These are phyloP conservation scores for Poa annua DNA, from an alignment of 176 grass and related monocot species.

Conservation along the genomic window DNA sequence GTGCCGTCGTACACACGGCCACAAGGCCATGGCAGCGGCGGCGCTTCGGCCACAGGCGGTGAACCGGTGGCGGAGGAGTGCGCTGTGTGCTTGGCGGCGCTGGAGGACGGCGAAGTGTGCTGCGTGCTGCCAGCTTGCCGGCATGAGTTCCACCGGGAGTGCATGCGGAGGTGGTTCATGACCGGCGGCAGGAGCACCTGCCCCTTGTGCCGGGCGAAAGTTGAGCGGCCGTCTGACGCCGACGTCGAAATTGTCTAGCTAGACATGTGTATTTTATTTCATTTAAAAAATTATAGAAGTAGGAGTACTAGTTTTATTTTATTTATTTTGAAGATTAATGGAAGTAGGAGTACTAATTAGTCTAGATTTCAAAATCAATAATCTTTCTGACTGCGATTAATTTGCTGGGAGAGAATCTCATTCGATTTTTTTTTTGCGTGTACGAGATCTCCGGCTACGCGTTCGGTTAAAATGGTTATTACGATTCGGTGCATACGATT, in stretches of 20 bases:
- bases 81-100: not conserved
- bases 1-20: not conserved
- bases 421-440: no score
- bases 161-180: slow-evolving; percentile 9
- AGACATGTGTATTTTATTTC: not conserved
- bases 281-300: not conserved
- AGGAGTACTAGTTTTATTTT: not conserved
- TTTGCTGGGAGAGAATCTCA: no score
- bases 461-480: no score
- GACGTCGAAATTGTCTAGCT: not conserved
- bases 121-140: slow-evolving; percentile 27
- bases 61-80: not conserved
- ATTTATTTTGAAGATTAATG: not conserved
- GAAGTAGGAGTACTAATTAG: no score
- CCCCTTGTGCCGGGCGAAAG: not conserved
- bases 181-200: not conserved
- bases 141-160: slow-evolving; percentile 35
- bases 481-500: no score
- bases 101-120: slow-evolving; percentile 1
- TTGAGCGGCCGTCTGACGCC: not conserved
- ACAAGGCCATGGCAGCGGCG: not conserved
- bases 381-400: not conserved
- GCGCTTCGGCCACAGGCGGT: not conserved
- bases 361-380: not conserved
- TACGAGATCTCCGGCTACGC: no score